A percentile compares a stretch with the other conserved stretches of the same genome.
These are phyloP conservation scores for Antarctomyces pellizariae DNA, from an alignment of 495 filamentous ascomycete genomes.

Conservation along the genomic window DNA sequence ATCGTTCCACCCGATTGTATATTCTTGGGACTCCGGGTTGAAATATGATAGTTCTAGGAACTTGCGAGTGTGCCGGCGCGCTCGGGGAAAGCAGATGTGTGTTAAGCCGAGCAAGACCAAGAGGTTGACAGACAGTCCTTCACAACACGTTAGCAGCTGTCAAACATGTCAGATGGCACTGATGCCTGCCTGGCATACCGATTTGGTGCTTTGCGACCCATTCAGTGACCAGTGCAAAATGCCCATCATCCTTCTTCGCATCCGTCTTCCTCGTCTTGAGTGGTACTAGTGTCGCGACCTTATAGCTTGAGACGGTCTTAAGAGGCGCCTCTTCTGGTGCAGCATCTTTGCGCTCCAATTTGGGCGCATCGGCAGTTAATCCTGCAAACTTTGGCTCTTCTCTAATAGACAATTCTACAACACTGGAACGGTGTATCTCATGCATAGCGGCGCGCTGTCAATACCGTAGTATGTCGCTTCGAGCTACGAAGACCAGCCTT, in stretches of 20 bases:
- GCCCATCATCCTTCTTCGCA: constrained; percentile 12
- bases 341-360: too few species aligned
- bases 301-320: too few species aligned
- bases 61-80: constrained; percentile 52
- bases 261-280: constrained; percentile 6
- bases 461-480: too few species aligned
- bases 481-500: too few species aligned
- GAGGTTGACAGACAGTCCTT: constrained; percentile 58
- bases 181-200: constrained; percentile 5
- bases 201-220: constrained; percentile 13
- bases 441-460: too few species aligned
- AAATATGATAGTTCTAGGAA: constrained; percentile 77
- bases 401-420: too few species aligned
- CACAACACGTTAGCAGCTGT: constrained; percentile 4
- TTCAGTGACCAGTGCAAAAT: constrained; percentile 8
- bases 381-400: too few species aligned
- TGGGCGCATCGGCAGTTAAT: too few species aligned
- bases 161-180: background rate
- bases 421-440: too few species aligned
- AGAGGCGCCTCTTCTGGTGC: too few species aligned
- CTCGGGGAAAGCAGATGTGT: constrained; percentile 57
- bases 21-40: constrained; percentile 37
- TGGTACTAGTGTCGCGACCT: too few species aligned
- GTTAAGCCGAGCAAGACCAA: constrained; percentile 53
- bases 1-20: constrained; percentile 59